Conservation (phyloP, 371 early-diverging fungal genomes). For the Syncephalastrum monosporum region DNA sequence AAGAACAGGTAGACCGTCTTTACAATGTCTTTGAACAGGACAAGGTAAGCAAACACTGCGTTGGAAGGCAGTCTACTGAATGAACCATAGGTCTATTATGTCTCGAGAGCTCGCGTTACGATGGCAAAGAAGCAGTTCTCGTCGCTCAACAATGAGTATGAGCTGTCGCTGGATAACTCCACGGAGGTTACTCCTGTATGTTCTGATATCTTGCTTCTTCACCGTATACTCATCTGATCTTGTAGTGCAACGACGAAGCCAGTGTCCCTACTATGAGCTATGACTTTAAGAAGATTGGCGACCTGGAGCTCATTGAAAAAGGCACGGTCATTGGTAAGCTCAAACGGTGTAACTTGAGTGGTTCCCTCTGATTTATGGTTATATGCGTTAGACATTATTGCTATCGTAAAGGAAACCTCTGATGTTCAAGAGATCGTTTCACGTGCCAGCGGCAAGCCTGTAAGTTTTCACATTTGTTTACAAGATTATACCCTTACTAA, state of each 20-base stretch:
- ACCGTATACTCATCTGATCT: not conserved
- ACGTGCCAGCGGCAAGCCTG: slow-evolving; percentile 67
- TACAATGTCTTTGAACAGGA: slow-evolving; percentile 74
- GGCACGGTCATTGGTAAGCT: slow-evolving; percentile 64
- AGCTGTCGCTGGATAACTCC: slow-evolving; percentile 76
- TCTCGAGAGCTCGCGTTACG: slow-evolving; percentile 82
- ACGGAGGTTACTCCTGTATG: slow-evolving; percentile 47
- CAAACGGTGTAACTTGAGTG: not conserved
- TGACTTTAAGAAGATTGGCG: slow-evolving; percentile 65
- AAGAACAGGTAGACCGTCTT: slow-evolving; percentile 73
- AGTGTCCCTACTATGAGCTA: slow-evolving; percentile 69
- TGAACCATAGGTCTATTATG: slow-evolving; percentile 67
- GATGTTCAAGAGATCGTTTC: slow-evolving; percentile 66
- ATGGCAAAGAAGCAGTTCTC: slow-evolving; percentile 87
- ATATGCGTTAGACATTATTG: slow-evolving; percentile 69
- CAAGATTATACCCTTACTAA: not conserved
- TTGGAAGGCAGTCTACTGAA: not conserved
- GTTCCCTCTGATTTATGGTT: not conserved
- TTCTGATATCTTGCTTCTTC: not conserved
- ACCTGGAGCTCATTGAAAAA: slow-evolving; percentile 65
- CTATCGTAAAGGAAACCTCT: slow-evolving; percentile 69
- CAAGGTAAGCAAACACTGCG: slow-evolving; percentile 36
- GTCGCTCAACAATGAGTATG: slow-evolving; percentile 87
- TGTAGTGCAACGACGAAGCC: slow-evolving; percentile 59
- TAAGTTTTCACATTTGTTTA: slow-evolving; percentile 31